Evolutionary conservation across 306 rosid species (phyloP), one percentile per base, ranked within the genome.

Genomic region (Dalbergia oliveri): DNA sequence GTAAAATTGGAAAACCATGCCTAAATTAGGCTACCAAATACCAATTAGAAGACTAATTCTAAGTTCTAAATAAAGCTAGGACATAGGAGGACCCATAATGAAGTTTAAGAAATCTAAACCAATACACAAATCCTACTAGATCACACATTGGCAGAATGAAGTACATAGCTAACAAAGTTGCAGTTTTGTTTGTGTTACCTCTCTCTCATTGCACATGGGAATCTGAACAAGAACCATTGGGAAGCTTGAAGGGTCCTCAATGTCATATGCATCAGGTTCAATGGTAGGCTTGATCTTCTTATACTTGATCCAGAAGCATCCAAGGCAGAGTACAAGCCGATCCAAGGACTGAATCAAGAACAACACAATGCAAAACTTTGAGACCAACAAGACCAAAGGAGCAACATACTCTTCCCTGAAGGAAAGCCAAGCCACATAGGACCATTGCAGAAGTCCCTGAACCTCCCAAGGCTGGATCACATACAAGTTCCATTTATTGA

Each of bases 131-230:
- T 69, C 72, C 34, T 50, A 34, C 43, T 13, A 3, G 47, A 13
- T 75, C 47, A 74, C 11, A 21, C 47, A 41, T 39, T 58, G 53
- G 77, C 65, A 35, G 51, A 31, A 13, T n/a, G 51, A 4, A 31
- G 39, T 41, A 15, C 51, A 72, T 8, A 60, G 41, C 23, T 65
- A 4, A 83, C 39, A 41, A 75, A 66, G 79, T 53, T 5, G 84
- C 21, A 61, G 51, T 65, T 31, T 75, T 50, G 4, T 50, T 65
- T 71, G 1, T 63, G 8, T 87, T 90, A 96, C 99, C 99, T 96
- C 99, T 96, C 93, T 89, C 75, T 96, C 99, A 87, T 95, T 95
- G 87, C 99, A 95, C 99, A 95, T 95, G 73, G 98, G 99, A 87
- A 95, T 95, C 88, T 95, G 99, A 86, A 96, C 93, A 72, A 96